Percentiles rank a stretch among this genome's conserved stretches.
Conservation (phyloP, 176 grass and related monocot genomes). For the Puccinellia tenuiflora region DNA sequence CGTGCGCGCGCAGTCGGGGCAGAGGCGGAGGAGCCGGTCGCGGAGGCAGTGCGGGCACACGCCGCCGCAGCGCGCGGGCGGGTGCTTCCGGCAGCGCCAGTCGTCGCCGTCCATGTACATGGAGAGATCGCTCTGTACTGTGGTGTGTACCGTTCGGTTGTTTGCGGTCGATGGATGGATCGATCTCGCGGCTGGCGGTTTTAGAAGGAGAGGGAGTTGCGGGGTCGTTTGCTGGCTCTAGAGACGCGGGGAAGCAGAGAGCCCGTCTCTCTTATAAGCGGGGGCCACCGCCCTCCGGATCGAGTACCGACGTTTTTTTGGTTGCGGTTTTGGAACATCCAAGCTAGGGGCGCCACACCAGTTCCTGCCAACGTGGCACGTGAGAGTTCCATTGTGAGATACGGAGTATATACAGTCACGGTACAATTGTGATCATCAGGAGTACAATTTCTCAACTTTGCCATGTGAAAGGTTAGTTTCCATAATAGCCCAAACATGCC, state of each 20-base stretch:
- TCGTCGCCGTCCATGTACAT: not conserved
- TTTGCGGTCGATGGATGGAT: not conserved
- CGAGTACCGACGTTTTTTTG: not conserved
- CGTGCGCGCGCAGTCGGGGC: no score
- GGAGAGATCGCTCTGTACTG: not conserved
- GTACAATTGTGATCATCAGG: no score
- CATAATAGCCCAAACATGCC: no score
- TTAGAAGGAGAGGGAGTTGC: not conserved
- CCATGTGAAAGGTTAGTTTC: not conserved
- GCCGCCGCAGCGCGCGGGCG: no score
- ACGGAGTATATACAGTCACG: no score
- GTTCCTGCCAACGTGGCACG: not conserved
- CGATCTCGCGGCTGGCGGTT: not conserved
- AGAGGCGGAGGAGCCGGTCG: no score
- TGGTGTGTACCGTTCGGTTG: not conserved
- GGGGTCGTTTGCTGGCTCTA: not conserved
- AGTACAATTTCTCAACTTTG: no score
- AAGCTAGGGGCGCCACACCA: not conserved
- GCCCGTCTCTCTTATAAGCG: not conserved
- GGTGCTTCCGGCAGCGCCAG: no score
- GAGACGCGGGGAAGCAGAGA: slow-evolving; percentile 5
- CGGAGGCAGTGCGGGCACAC: no score
- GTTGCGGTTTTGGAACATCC: not conserved
- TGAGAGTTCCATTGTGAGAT: no score
- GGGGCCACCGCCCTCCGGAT: not conserved